Conservation (phyloP, 2,329 filamentous ascomycete genomes). For the Aspergillus udagawae region DNA sequence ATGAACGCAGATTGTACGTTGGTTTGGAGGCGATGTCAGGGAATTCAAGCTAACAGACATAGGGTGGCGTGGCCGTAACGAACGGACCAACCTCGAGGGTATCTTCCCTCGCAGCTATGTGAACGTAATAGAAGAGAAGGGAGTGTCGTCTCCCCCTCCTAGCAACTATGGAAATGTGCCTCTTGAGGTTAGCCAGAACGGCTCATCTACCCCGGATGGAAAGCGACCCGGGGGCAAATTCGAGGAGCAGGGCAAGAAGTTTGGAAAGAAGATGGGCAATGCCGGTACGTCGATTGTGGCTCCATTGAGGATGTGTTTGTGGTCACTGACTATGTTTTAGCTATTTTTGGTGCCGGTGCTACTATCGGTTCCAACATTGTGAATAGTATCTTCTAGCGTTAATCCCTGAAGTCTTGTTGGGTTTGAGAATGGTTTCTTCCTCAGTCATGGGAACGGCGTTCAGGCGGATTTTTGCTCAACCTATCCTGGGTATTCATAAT, state of each 20-base stretch:
- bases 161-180: conserved; percentile 60
- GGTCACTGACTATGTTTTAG: conserved; percentile 39
- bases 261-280: conserved; percentile 89
- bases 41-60: not conserved
- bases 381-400: conserved; percentile 74
- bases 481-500: not conserved
- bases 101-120: conserved; percentile 96
- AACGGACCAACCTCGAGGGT: conserved; percentile 76
- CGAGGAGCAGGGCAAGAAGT: conserved; percentile 80
- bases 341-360: conserved; percentile 89
- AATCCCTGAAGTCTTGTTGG: not conserved
- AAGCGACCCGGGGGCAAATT: conserved; percentile 56
- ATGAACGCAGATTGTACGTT: conserved; percentile 83
- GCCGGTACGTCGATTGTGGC: conserved; percentile 41
- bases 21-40: not conserved
- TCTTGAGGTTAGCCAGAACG: conserved; percentile 64
- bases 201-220: conserved; percentile 41
- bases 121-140: conserved; percentile 63
- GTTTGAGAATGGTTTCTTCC: not conserved
- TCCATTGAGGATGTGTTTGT: not conserved
- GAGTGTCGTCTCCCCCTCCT: conserved; percentile 35
- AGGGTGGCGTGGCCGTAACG: conserved; percentile 79
- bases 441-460: not conserved
- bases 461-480: not conserved
- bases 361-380: conserved; percentile 87